phyloP scores from a whole-genome alignment of 192 early-diverging fungal genomes.

The Coemansia sp. region DNA sequence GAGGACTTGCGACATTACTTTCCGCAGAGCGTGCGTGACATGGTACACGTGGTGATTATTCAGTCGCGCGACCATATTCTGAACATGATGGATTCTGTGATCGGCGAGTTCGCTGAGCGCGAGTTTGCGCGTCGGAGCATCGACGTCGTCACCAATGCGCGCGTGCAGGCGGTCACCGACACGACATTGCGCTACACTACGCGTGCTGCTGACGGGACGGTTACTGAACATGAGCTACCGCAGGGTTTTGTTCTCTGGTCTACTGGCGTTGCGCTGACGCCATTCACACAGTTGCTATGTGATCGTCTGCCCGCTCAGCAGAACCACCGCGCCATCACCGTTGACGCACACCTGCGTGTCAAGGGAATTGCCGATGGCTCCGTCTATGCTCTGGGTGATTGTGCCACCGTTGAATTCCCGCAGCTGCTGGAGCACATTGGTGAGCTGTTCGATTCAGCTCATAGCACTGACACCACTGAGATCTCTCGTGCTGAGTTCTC shows the following conservation, averaged over 20 bases:
- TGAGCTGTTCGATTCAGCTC: conserved; percentile 47
- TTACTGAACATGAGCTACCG: conserved; percentile 47
- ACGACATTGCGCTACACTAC: conserved; percentile 56
- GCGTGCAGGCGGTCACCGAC: conserved; percentile 61
- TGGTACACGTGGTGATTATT: conserved; percentile 72
- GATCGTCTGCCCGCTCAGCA: conserved; percentile 45
- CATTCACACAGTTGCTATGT: conserved; percentile 56
- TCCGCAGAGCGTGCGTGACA: conserved; percentile 65
- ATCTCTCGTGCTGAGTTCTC: conserved; percentile 42
- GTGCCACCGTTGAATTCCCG: conserved; percentile 74
- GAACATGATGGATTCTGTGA: conserved; percentile 71
- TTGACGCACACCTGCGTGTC: conserved; percentile 71
- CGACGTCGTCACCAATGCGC: conserved; percentile 66
- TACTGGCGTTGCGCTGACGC: conserved; percentile 68
- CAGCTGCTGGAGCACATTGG: conserved; percentile 38
- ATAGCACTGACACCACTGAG: conserved; percentile 18
- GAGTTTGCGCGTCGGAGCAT: conserved; percentile 78
- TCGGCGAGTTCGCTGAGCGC: conserved; percentile 68
- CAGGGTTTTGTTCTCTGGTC: conserved; percentile 77
- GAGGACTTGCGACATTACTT: conserved; percentile 77
- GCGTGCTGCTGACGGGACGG: conserved; percentile 37
- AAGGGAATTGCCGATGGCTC: conserved; percentile 61
- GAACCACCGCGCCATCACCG: conserved; percentile 59
- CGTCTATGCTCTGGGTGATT: conserved; percentile 86
- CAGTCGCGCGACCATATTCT: conserved; percentile 81